Conservation (phyloP, 1,284 basidiomycete species). For the Trichosporon faecale region DNA sequence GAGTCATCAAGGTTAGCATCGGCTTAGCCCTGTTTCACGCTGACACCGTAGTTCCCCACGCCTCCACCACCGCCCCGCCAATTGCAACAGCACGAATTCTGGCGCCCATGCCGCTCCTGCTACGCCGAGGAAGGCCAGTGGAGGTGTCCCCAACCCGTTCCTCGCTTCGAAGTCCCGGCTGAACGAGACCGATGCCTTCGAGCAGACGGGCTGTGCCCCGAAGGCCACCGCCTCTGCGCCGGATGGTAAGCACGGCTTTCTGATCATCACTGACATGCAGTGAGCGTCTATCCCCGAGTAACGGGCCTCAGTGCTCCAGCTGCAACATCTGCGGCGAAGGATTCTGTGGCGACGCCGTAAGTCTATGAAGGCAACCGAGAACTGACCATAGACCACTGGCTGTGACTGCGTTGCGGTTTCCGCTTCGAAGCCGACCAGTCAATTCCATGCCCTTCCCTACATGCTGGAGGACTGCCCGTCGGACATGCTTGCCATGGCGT, state of each 20-base stretch:
- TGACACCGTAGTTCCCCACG: constrained; percentile 25
- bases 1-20: constrained; percentile 21
- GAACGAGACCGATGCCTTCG: constrained; percentile 25
- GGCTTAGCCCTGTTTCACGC: background rate
- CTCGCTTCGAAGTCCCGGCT: constrained; percentile 25
- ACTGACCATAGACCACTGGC: constrained; percentile 13
- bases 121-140: constrained; percentile 27
- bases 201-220: constrained; percentile 25
- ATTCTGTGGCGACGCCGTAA: constrained; percentile 25
- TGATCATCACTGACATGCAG: constrained; percentile 12
- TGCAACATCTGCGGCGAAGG: constrained; percentile 31
- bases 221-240: constrained; percentile 29
- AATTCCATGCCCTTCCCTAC: constrained; percentile 17
- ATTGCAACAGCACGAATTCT: constrained; percentile 22
- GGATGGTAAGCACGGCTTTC: constrained; percentile 19
- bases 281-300: constrained; percentile 25
- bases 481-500: constrained; percentile 28
- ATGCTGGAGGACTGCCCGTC: constrained; percentile 27
- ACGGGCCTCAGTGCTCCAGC: constrained; percentile 19
- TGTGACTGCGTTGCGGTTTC: constrained; percentile 23
- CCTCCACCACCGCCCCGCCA: constrained; percentile 25
- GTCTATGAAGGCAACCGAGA: background rate
- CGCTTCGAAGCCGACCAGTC: constrained; percentile 18
- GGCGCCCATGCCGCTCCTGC: constrained; percentile 28
- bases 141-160: constrained; percentile 28